Base-by-base conservation (phyloP, 2,329 filamentous ascomycete genomes). In the Pseudogymnoascus sp. region DNA sequence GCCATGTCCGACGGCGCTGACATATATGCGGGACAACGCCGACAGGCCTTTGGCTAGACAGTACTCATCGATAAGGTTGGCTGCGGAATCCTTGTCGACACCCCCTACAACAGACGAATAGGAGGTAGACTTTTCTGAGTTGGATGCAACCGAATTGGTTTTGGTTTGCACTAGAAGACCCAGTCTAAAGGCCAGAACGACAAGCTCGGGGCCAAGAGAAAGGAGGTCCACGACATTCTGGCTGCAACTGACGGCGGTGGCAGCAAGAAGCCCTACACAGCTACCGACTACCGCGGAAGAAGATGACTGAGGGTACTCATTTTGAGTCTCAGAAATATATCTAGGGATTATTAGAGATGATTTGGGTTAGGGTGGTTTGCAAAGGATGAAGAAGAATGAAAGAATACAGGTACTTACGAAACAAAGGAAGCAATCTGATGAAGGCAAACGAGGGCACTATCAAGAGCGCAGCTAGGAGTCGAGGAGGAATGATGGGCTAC, bases 31-130 rank as follows among this genome's bases (percentile, higher is more conserved):
- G 10, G 21, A 35, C 68, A 60, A 21, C 63, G 64, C 11, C 66
- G 68, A 63, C 66, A 69, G 11, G 57, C 64, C 50, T 65, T 63
- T 37, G 61, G 11, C 10, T 59, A 13, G 11, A 35, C 57, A 59
- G 36, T 65, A 68, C 24, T 39, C 61, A 8, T 76, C 70, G 72
- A 88, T 81, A 73, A 88, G 89, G 11, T 78, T 75, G 40, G 73
- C 74, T 6, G 88, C 74, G 17, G 59, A 65, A 6, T 73, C 66
- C 4, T 76, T 74, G 64, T 68, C 73, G 39, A 66, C 9, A 26
- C 65, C 61, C 4, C 63, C 60, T 47, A 81, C 77, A 61, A 83
- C 69, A 5, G 76, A 74, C 35, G 77, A 73, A 59, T 66, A 67
- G 10, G 62, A 59, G 11, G 63, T 41, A 11, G 40, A 47, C 15